Conservation (phyloP, 2,329 filamentous ascomycete genomes). For the Botrytis fragariae region DNA sequence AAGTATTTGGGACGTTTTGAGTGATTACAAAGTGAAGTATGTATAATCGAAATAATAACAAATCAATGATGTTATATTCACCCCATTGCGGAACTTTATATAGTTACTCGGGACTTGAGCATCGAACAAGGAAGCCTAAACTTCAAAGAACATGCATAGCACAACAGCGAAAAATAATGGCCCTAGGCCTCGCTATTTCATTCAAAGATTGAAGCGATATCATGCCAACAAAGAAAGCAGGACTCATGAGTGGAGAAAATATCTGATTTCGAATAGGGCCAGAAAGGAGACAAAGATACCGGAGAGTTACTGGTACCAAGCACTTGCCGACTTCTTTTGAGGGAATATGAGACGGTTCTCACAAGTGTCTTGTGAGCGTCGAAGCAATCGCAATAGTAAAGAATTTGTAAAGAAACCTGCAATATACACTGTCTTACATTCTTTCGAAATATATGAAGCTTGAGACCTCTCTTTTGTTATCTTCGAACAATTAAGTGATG, state of each 20-base stretch:
- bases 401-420: not conserved
- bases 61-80: not conserved
- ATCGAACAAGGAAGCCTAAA: not conserved
- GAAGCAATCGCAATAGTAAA: too few species aligned
- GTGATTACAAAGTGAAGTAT: not conserved
- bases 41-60: not conserved
- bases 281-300: not conserved
- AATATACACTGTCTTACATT: not conserved
- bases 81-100: not conserved
- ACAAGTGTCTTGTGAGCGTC: not conserved
- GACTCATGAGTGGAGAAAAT: not conserved
- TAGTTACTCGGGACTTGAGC: not conserved
- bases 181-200: not conserved
- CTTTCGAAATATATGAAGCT: not conserved
- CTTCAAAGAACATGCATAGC: constrained; percentile 7
- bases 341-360: not conserved
- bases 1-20: not conserved
- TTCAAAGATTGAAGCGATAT: not conserved
- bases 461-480: not conserved
- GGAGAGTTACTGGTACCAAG: not conserved
- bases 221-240: not conserved
- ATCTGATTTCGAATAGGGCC: not conserved
- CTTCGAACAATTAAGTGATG: not conserved
- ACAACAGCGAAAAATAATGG: not conserved
- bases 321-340: not conserved